A percentile compares a stretch with the other conserved stretches of the same genome.
Conservation (phyloP, 805 yeast species). For the Debaryomyces maramus region DNA sequence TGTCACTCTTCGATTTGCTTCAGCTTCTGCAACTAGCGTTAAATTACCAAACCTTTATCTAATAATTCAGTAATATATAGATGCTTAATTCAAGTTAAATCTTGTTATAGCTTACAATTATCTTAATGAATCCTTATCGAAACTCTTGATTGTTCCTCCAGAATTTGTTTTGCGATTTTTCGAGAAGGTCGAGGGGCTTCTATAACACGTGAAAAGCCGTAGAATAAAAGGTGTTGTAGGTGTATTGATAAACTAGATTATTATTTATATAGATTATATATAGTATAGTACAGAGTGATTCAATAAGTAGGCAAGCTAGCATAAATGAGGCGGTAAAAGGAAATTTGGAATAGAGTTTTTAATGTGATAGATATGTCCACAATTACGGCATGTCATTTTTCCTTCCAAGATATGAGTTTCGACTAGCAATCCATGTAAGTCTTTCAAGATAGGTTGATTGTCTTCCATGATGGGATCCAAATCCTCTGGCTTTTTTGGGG, state of each 20-base stretch:
- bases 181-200: neutral
- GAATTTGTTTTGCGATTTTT: neutral
- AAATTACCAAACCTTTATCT: too few species aligned
- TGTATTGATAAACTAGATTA: too few species aligned
- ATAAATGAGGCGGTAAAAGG: slow-evolving; percentile 90
- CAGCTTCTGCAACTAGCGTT: too few species aligned
- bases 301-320: slow-evolving; percentile 24
- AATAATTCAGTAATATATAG: too few species aligned
- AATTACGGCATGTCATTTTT: slow-evolving; percentile 81
- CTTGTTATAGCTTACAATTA: too few species aligned
- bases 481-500: slow-evolving; percentile 59
- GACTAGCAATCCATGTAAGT: slow-evolving; percentile 72
- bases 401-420: slow-evolving; percentile 90
- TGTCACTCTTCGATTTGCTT: too few species aligned
- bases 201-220: neutral
- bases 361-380: slow-evolving; percentile 84
- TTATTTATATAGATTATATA: too few species aligned
- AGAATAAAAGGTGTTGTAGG: too few species aligned
- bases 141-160: neutral
- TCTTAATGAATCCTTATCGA: neutral
- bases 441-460: slow-evolving; percentile 57
- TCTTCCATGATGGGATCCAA: slow-evolving; percentile 55
- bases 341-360: slow-evolving; percentile 94
- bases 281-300: slow-evolving; percentile 4
- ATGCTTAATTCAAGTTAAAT: too few species aligned